Base-by-base conservation (phyloP, 306 rosid species). In the Trifolium pratense region DNA sequence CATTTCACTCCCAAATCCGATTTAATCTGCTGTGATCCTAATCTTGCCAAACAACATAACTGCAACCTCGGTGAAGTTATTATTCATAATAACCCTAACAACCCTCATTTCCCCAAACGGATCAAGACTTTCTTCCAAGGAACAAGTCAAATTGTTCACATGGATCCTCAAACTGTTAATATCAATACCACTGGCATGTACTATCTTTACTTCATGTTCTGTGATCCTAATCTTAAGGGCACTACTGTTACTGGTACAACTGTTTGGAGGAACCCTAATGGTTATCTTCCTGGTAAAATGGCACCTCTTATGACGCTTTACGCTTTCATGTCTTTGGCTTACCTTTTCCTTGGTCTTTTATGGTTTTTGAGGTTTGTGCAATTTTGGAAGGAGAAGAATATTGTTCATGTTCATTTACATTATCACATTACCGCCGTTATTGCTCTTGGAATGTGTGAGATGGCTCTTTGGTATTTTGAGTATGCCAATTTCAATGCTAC, bases 381-480 rank as follows among this genome's bases (percentile, higher is more conserved):
- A 84, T 83, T 84, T 20, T 93, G 97, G 98, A 93, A 85, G 80
- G 90, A 93, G 93, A 93, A 84, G 82, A 89, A 93, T 74, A 84
- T 90, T 13, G 81, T 87, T 25, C 98, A 93, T 32, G 70, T 93
- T 60, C 98, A 93, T 68, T 89, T 93, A 67, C 98, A 93, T 68
- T 93, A 93, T 73, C 93, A 93, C 29, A 90, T 93, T 36, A 93
- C 98, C 9, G 86, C 87, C 4, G 96, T 93, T 4, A 93, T 93
- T 82, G 91, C 90, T 32, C 97, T 93, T 45, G 98, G 97, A 16
- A 93, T 93, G 98, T 90, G 97, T 18, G 98, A 93, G 86, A 90
- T 89, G 97, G 97, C 93, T 34, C 87, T 93, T 4, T 93, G 98
- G 98, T 93, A 93, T 79, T 93, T 90, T 61, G 98, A 93, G 86